phyloP scores from a whole-genome alignment of 2,329 filamentous ascomycete species.

The Sclerotinia glacialis region DNA sequence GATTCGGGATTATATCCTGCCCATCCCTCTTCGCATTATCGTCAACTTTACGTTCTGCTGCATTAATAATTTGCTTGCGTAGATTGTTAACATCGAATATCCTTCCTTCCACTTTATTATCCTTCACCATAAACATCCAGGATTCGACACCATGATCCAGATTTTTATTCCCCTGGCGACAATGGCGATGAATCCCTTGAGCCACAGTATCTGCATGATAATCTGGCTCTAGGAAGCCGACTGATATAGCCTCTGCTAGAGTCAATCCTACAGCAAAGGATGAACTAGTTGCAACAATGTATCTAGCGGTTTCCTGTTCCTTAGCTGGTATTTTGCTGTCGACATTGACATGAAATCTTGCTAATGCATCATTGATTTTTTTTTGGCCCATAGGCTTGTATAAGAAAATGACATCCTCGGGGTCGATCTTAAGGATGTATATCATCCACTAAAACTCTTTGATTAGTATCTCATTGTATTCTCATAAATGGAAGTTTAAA shows the following conservation, averaged over 20 bases:
- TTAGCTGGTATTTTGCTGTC: background rate
- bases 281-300: constrained; percentile 11
- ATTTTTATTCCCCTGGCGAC: constrained; percentile 13
- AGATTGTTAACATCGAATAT: constrained; percentile 6
- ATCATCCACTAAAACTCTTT: constrained; percentile 7
- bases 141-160: constrained; percentile 5
- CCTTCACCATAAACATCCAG: background rate
- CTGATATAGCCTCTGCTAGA: constrained; percentile 3
- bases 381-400: background rate
- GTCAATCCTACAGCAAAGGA: constrained; percentile 11
- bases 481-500: background rate
- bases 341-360: constrained; percentile 6
- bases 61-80: constrained; percentile 2
- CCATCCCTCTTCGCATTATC: background rate
- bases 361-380: background rate
- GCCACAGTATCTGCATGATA: constrained; percentile 8
- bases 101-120: background rate
- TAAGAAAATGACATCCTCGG: background rate
- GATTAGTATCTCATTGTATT: background rate
- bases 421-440: background rate
- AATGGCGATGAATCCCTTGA: constrained; percentile 12
- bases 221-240: background rate
- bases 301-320: constrained; percentile 2
- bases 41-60: background rate
- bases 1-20: background rate